These are phyloP conservation scores for Acanthamoeba rhysodes DNA, from an alignment of 208 protist species.

Conservation along the genomic window DNA sequence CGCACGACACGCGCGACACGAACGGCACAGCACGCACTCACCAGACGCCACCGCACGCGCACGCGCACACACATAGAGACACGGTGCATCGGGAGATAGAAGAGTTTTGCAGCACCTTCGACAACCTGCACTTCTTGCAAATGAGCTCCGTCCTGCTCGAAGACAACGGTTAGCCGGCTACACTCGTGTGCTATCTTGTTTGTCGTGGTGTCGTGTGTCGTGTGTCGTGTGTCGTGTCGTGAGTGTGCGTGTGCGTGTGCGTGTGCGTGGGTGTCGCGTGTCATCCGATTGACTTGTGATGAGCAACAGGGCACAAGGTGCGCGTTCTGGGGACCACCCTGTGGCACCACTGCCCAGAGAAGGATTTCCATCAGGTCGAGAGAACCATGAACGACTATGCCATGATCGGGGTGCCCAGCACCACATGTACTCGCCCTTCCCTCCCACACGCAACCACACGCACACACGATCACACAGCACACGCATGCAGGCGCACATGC, in stretches of 20 bases:
- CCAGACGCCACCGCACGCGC: background rate
- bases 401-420: background rate
- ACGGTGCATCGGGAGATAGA: background rate
- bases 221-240: too few relatives aligned
- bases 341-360: constrained; percentile 21
- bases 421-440: background rate
- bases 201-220: too few relatives aligned
- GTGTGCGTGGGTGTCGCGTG: background rate
- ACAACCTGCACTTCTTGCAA: constrained; percentile 55
- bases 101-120: constrained; percentile 43
- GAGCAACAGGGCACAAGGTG: constrained; percentile 23
- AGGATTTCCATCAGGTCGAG: background rate
- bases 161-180: background rate
- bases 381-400: background rate
- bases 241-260: background rate
- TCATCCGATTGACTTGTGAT: too few relatives aligned
- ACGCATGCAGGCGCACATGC: too few relatives aligned
- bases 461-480: too few relatives aligned
- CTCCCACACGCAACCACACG: too few relatives aligned
- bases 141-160: constrained; percentile 5
- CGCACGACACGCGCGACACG: background rate
- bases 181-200: too few relatives aligned
- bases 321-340: constrained; percentile 16
- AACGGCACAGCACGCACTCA: background rate
- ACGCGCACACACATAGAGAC: background rate